These are phyloP conservation scores for Boletus pseudo-olivaceus DNA, from an alignment of 768 basidiomycete genomes.

Conservation along the genomic window DNA sequence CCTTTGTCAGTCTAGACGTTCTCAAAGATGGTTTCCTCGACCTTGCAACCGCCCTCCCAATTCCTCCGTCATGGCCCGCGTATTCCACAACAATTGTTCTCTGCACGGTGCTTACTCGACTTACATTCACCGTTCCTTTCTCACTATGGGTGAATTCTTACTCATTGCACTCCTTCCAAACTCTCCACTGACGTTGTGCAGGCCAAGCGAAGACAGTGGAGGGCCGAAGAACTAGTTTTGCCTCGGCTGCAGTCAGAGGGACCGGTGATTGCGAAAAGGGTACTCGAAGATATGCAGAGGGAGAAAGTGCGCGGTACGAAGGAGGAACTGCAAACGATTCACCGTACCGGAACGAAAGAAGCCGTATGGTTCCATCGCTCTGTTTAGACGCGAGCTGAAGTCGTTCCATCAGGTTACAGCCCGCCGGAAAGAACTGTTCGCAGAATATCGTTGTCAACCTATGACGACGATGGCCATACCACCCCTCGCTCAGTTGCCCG, in stretches of 20 bases:
- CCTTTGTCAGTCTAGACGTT: constrained; percentile 24
- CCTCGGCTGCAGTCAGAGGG: constrained; percentile 53
- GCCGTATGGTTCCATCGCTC: constrained; percentile 36
- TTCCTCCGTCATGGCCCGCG: constrained; percentile 61
- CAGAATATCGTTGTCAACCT: constrained; percentile 55
- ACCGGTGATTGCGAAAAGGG: constrained; percentile 34
- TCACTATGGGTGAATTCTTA: constrained; percentile 62
- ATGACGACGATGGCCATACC: constrained; percentile 57
- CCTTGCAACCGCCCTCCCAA: constrained; percentile 69
- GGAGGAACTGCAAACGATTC: constrained; percentile 45
- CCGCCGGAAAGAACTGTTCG: constrained; percentile 58
- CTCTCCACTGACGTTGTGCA: constrained; percentile 29
- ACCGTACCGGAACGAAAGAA: constrained; percentile 45
- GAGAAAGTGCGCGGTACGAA: constrained; percentile 54
- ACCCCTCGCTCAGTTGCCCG: constrained; percentile 62
- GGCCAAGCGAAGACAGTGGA: constrained; percentile 59
- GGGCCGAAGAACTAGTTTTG: constrained; percentile 57
- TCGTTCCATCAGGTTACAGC: constrained; percentile 42
- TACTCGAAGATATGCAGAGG: constrained; percentile 49
- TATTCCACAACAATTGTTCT: constrained; percentile 77
- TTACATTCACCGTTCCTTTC: constrained; percentile 60
- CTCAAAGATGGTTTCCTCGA: constrained; percentile 70
- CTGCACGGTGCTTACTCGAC: constrained; percentile 57
- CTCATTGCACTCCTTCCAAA: not conserved
- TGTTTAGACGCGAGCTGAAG: constrained; percentile 1